Conservation (phyloP, 495 filamentous ascomycete genomes). For the Penicillium soppii region DNA sequence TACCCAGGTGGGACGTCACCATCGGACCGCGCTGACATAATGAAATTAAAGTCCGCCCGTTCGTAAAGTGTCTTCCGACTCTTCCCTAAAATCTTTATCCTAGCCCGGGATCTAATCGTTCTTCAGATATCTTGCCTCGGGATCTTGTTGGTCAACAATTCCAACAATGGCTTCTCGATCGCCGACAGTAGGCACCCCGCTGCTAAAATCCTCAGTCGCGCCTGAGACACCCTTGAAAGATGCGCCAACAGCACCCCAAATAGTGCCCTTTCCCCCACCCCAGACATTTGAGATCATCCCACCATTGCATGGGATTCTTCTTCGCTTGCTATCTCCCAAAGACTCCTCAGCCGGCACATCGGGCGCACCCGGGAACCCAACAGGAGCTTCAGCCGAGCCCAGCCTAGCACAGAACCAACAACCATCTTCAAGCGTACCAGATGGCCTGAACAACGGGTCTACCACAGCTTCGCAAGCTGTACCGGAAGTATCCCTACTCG, state of each 20-base stretch:
- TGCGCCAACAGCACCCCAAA: constrained; percentile 50
- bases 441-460: constrained; percentile 17
- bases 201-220: constrained; percentile 40
- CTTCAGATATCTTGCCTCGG: constrained; percentile 15
- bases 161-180: constrained; percentile 39
- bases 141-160: constrained; percentile 10
- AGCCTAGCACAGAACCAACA: constrained; percentile 31
- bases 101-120: constrained; percentile 17
- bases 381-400: constrained; percentile 20
- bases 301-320: constrained; percentile 72
- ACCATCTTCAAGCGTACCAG: constrained; percentile 16
- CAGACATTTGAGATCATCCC: constrained; percentile 81
- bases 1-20: constrained; percentile 27
- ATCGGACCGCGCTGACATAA: constrained; percentile 4
- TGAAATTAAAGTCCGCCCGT: too few relatives aligned
- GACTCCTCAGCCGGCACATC: constrained; percentile 13
- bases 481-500: constrained; percentile 26
- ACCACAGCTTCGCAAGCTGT: constrained; percentile 21
- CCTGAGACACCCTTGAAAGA: constrained; percentile 40
- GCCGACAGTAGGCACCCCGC: constrained; percentile 37
- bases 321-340: constrained; percentile 59
- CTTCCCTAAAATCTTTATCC: constrained; percentile 40
- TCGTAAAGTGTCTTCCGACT: constrained; percentile 31
- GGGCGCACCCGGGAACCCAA: constrained; percentile 22
- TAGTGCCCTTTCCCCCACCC: constrained; percentile 50